Evolutionary conservation across 2,329 filamentous ascomycete genomes (phyloP).

Genomic region (Neurospora sp.): DNA sequence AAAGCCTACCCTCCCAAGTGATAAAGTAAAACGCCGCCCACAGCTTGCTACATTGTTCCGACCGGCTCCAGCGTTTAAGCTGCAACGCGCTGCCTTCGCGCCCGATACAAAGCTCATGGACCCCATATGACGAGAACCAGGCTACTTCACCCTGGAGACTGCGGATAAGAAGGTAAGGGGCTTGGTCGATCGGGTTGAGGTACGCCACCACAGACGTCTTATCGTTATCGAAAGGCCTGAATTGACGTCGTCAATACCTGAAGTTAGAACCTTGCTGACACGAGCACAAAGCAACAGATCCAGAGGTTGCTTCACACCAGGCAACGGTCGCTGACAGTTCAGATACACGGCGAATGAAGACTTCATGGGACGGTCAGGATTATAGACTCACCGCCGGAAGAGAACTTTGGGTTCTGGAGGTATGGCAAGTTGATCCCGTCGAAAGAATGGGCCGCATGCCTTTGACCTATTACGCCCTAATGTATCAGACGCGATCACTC

Average conservation of each 20-base stretch:
- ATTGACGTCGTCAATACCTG: background rate
- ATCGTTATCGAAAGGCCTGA: conserved; percentile 45
- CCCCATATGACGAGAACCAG: conserved; percentile 38
- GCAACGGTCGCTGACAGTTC: background rate
- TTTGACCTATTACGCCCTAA: conserved; percentile 27
- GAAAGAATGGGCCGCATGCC: conserved; percentile 35
- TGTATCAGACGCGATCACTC: background rate
- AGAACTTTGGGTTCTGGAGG: conserved; percentile 39
- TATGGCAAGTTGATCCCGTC: conserved; percentile 33
- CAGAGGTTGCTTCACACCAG: background rate
- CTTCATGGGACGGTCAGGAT: background rate
- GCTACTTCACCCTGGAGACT: conserved; percentile 28
- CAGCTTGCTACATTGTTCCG: conserved; percentile 31
- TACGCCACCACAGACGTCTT: conserved; percentile 44
- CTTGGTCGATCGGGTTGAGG: conserved; percentile 31
- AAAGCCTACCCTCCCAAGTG: conserved; percentile 47
- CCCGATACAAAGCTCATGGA: conserved; percentile 43
- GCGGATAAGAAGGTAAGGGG: conserved; percentile 39
- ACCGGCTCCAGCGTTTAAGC: conserved; percentile 41
- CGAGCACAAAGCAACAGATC: background rate
- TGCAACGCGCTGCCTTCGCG: conserved; percentile 39
- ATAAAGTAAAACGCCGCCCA: conserved; percentile 48
- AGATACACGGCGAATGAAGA: background rate
- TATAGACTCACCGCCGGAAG: conserved; percentile 39
- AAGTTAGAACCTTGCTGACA: background rate